A percentile compares a stretch with the other conserved stretches of the same genome.
phyloP scores from a whole-genome alignment of 305 asterid genomes.

The Ilex paraguariensis region DNA sequence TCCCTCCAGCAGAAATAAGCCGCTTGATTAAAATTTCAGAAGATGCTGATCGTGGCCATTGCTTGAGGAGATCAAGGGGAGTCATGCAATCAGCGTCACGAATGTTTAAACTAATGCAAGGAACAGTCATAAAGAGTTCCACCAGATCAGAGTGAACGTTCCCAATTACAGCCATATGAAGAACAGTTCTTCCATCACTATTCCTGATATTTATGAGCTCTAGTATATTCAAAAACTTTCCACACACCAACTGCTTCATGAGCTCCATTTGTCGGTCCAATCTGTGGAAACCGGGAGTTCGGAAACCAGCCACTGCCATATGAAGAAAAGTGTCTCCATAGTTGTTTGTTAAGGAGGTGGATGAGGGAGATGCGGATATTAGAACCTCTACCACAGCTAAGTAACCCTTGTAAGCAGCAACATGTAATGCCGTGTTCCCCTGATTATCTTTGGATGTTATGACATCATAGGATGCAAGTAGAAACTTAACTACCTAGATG shows the following conservation, averaged over 20 bases:
- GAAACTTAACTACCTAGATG: conserved; percentile 55
- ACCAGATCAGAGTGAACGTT: conserved; percentile 58
- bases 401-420: conserved; percentile 79
- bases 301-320: conserved; percentile 73
- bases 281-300: conserved; percentile 59
- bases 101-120: conserved; percentile 39
- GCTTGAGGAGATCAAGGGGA: conserved; percentile 64
- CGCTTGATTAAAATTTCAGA: conserved; percentile 62
- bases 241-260: conserved; percentile 37
- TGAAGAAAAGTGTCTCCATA: conserved; percentile 76
- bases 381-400: conserved; percentile 43
- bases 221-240: conserved; percentile 27
- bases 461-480: conserved; percentile 41
- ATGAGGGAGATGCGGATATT: conserved; percentile 37
- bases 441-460: conserved; percentile 40
- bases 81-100: conserved; percentile 65
- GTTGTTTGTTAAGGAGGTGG: conserved; percentile 30
- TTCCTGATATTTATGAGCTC: conserved; percentile 50
- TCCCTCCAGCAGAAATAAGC: conserved; percentile 74
- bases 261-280: conserved; percentile 64
- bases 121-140: conserved; percentile 66
- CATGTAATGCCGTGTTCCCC: conserved; percentile 68
- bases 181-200: conserved; percentile 68
- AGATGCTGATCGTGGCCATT: conserved; percentile 49
- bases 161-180: conserved; percentile 65